phyloP scores from a whole-genome alignment of 805 yeast genomes.

The Brettanomyces anomalus region DNA sequence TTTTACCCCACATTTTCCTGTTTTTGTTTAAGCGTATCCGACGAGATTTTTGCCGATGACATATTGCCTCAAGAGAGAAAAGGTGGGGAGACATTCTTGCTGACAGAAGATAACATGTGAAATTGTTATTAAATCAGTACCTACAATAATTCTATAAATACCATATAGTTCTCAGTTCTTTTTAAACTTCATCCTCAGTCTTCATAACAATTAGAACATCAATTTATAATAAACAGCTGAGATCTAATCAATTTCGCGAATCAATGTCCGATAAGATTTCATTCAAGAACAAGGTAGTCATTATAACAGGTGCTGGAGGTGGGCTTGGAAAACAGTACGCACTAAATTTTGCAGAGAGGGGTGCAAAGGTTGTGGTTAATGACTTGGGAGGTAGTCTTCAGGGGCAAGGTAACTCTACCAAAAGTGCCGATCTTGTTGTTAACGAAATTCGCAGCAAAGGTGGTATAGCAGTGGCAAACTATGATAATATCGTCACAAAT shows the following conservation, averaged over 20 bases:
- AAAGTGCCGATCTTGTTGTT: slow-evolving; percentile 86
- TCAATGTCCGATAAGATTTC: slow-evolving; percentile 23
- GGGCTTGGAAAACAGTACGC: slow-evolving; percentile 91
- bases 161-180: no score
- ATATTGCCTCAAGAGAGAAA: no score
- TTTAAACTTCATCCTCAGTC: no score
- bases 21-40: no score
- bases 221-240: slow-evolving; percentile 1
- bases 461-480: slow-evolving; percentile 88
- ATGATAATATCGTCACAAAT: slow-evolving; percentile 75
- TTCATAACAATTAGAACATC: no score
- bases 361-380: slow-evolving; percentile 92
- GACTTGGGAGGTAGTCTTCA: slow-evolving; percentile 81
- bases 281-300: slow-evolving; percentile 79
- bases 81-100: no score
- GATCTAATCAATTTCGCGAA: not conserved
- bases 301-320: slow-evolving; percentile 96
- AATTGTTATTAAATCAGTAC: no score
- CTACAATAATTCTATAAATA: no score
- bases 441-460: slow-evolving; percentile 69
- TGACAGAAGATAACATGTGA: no score
- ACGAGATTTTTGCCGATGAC: no score
- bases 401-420: slow-evolving; percentile 61
- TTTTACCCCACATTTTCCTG: no score
- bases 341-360: slow-evolving; percentile 75